These are phyloP conservation scores for Potentilla sterilis DNA, from an alignment of 306 rosid genomes.

Conservation along the genomic window DNA sequence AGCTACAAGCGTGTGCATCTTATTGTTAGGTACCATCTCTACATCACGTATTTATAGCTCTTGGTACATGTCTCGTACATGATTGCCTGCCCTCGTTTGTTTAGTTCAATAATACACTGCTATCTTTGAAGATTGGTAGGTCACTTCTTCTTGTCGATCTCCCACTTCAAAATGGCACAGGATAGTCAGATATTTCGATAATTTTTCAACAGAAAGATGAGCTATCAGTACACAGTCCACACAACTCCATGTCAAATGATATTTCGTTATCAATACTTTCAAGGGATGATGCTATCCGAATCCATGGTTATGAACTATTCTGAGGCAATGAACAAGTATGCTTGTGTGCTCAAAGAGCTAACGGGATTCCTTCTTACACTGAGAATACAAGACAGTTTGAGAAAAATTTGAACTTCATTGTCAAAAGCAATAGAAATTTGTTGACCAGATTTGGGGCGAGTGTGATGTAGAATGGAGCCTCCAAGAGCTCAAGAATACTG, in stretches of 20 bases:
- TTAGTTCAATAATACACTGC: constrained; percentile 1
- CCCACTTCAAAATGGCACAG: background rate
- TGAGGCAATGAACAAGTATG: background rate
- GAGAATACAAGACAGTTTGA: too few species aligned
- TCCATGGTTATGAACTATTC: background rate
- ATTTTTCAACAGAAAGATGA: background rate
- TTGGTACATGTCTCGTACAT: background rate
- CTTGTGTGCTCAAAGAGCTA: background rate
- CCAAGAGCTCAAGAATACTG: too few species aligned
- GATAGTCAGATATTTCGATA: background rate
- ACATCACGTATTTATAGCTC: constrained; percentile 3
- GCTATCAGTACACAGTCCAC: background rate
- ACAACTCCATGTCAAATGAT: background rate
- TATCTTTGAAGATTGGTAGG: background rate
- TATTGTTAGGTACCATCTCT: constrained; percentile 8
- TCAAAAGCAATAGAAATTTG: too few species aligned
- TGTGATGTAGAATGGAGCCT: too few species aligned
- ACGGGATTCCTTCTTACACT: background rate
- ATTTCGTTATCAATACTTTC: background rate
- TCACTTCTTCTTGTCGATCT: background rate
- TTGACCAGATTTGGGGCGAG: too few species aligned
- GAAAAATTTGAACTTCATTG: too few species aligned
- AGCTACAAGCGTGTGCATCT: background rate
- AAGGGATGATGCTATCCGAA: background rate
- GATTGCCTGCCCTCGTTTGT: background rate